A percentile compares a stretch with the other conserved stretches of the same genome.
These are phyloP conservation scores for Malania oleifera DNA, from an alignment of 164 flowering plant species.

Conservation along the genomic window DNA sequence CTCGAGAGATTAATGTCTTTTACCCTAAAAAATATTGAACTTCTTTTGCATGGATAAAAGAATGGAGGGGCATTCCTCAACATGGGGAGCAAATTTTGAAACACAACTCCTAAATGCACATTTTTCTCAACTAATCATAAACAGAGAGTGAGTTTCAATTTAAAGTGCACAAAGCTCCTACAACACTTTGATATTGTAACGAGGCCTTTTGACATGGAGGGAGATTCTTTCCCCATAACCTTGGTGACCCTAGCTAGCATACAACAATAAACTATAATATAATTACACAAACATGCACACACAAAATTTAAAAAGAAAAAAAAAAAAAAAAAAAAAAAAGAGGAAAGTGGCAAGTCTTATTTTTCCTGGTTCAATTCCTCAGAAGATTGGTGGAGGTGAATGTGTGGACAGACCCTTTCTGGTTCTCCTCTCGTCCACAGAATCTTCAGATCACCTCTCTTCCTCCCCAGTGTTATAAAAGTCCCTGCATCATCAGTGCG, in stretches of 20 bases:
- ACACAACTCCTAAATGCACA: no score
- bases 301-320: no score
- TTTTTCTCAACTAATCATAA: not conserved
- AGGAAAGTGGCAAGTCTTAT: no score
- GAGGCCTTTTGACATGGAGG: conserved; percentile 1
- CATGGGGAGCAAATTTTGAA: no score
- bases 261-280: conserved; percentile 4
- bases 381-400: conserved; percentile 39
- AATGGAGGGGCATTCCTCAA: no score
- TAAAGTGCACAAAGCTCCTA: not conserved
- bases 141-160: not conserved
- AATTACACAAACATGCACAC: no score
- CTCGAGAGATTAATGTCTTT: no score
- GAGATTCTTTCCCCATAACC: not conserved
- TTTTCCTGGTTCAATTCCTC: conserved; percentile 23
- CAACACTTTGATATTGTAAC: not conserved
- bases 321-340: no score
- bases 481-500: conserved; percentile 45
- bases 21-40: no score
- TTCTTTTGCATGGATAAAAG: no score
- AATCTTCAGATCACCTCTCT: conserved; percentile 55
- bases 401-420: conserved; percentile 61
- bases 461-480: conserved; percentile 51
- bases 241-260: conserved; percentile 2
- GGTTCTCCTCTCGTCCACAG: conserved; percentile 79